Base-by-base conservation (phyloP, 2,329 filamentous ascomycete species). In the Xylaria sp. region DNA sequence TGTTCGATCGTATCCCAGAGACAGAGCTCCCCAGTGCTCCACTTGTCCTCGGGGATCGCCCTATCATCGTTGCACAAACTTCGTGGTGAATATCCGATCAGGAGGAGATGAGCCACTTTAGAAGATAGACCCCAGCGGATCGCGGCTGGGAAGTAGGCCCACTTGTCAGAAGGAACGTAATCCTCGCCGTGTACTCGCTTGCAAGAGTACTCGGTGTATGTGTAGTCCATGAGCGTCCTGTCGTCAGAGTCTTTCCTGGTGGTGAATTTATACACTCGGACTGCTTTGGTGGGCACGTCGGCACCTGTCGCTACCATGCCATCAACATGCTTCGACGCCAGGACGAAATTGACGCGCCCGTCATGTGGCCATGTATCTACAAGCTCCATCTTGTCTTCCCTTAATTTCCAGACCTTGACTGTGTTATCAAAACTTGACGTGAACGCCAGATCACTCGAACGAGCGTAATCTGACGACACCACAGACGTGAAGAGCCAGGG, bases 401-500 rank as follows among this genome's bases (percentile, higher is more conserved):
- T 63, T 1, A 79, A 71, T 21, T 69, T 74, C 85, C 85, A 88
- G 1, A 81, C 71, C 54, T 86, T 86, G 50, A 86, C 84, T 0
- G 80, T 84, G 21, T 75, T 74, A 61, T 88, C 85, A 57, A 86
- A 88, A 59, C 83, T 83, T 0, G 82, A 82, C 0, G 84, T 87
- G 53, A 81, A 87, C 0, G 77, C 78, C 4, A 79, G 69, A 1
- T 75, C 70, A 22, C 73, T 73, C 0, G 59, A 51, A 1, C 70
- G 61, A 52, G 82, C 80, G 58, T 82, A 83, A 48, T 85, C 82
- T 0, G 83, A 85, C 4, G 82, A 81, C 0, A 86, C 84, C 0
- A 88, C 84, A 0, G 85, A 86, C 0, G 82, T 80, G 61, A 85
- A 88, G 0, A 87, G 71, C 84, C 84, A 88, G 0, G 81, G 81